Base-by-base conservation (phyloP, 2,329 filamentous ascomycete genomes). In the Fusarium heterosporum region DNA sequence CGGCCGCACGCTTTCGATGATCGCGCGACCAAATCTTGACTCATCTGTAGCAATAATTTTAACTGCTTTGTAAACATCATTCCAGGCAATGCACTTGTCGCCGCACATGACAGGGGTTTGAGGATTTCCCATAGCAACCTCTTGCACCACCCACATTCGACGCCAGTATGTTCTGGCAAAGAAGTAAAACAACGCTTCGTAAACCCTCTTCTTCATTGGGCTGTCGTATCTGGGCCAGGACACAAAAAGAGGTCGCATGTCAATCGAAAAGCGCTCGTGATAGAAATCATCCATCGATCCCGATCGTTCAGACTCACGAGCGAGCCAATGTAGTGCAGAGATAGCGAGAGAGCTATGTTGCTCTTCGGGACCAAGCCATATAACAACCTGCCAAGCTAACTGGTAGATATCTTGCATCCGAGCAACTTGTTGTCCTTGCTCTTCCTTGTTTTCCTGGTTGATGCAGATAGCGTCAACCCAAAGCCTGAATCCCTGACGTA, bases 381-480 rank as follows among this genome's bases (percentile, higher is more conserved):
- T 46, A 1, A 34, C 45, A 0, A 57, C 57, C 6, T 57, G 57
- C 57, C 57, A 61, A 4, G 57, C 53, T 2, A 22, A 61, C 4
- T 38, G 52, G 16, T 61, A 57, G 7, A 57, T 61, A 4, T 57
- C 54, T 2, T 46, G 46, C 58, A 61, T 61, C 0, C 41, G 36
- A n/a, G 36, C 4, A 9, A 61, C 46, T 14, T 61, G 58, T 0
- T 16, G 16, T 0, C 22, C 54, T 4, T 54, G 54, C 6, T 61
- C 58, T 0, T 4, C 13, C 1, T 9, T 6, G 8, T 59, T 17
- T 3, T 4, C 25, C 12, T 61, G 46, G 9, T 59, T 30, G n/a
- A 61, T 61, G 4, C 50, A 58, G 3, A 57, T 32, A 0, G 54
- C 54, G 4, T 53, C 54, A 1, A 58, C 11, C 55, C 49, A 61